Conservation (phyloP, 1,284 basidiomycete genomes). For the Sanguinoderma infundibulare region DNA sequence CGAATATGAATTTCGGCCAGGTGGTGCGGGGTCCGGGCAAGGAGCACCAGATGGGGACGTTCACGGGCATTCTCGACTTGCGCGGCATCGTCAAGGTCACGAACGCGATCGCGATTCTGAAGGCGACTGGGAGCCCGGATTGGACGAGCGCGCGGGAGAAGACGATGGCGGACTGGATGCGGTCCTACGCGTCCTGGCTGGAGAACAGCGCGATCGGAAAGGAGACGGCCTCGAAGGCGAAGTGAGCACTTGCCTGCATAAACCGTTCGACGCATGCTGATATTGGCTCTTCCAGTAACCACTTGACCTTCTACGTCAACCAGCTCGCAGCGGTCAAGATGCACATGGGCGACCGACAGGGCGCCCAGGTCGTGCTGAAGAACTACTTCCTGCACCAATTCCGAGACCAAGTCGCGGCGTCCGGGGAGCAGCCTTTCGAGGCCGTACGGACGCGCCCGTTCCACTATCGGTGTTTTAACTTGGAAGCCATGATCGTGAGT, state of each 20-base stretch:
- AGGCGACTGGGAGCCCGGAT: slow-evolving; percentile 49
- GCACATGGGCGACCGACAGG: slow-evolving; percentile 40
- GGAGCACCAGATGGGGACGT: slow-evolving; percentile 51
- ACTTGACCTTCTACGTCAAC: slow-evolving; percentile 55
- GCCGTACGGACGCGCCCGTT: slow-evolving; percentile 63
- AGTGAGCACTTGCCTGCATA: slow-evolving; percentile 43
- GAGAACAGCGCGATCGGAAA: slow-evolving; percentile 53
- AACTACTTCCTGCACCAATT: slow-evolving; percentile 53
- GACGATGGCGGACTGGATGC: slow-evolving; percentile 53
- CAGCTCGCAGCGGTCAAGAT: slow-evolving; percentile 45
- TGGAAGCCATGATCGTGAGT: slow-evolving; percentile 66
- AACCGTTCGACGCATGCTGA: neutral
- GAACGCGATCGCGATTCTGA: slow-evolving; percentile 60
- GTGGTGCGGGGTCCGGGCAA: slow-evolving; percentile 62
- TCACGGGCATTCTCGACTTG: slow-evolving; percentile 69
- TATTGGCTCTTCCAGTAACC: slow-evolving; percentile 50
- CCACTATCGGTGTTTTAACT: slow-evolving; percentile 69
- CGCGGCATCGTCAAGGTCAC: slow-evolving; percentile 65
- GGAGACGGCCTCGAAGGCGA: slow-evolving; percentile 51
- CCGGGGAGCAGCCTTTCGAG: slow-evolving; percentile 67
- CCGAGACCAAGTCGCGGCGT: slow-evolving; percentile 54
- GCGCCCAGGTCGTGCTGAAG: slow-evolving; percentile 44
- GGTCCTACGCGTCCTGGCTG: slow-evolving; percentile 60
- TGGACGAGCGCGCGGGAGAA: slow-evolving; percentile 62
- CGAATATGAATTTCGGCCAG: slow-evolving; percentile 71